Base-by-base conservation (phyloP, 176 grass and related monocot species). In the Musa schizocarpa region DNA sequence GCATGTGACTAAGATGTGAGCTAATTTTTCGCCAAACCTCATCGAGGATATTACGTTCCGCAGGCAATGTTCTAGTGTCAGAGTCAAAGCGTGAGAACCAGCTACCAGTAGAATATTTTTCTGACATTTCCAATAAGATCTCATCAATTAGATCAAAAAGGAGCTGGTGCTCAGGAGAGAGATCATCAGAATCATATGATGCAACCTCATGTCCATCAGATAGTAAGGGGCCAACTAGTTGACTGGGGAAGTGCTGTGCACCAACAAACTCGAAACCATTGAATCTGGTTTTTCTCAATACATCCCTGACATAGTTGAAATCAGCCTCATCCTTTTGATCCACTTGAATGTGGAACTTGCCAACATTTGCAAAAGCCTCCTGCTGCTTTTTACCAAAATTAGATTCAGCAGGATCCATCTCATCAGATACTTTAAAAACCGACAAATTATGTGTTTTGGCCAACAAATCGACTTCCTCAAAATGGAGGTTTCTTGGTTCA, bases 401-500 rank as follows among this genome's bases (percentile, higher is more conserved):
- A 19, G 21, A 19, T 34, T 43, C 11, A 74, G 21, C 8, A 52
- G 12, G 54, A 69, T 67, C 52, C 19, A 29, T 25, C 65, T 12
- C 21, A 50, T 50, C 43, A 79, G 65, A 57, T 17, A 29, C 51
- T 24, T 76, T 54, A 52, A 53, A 14, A 55, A 48, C 22, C 19
- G 63, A 73, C 13, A 27, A 25, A 24, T 53, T 16, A 13, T 25
- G 21, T 53, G 10, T 68, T 17, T 2, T 77, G 54, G 50, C 9
- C 66, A 65, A 80, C 77, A 66, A 10, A 53, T 71, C 76, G 1
- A 7, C 12, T 13, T 82, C 76, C 50, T 61, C 64, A 26, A 82
- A 71, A 78, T 84, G 52, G 56, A 78, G 63, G 64, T 52, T 89
- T 82, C 58, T 76, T 78, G 77, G 19, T 0, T 29, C 73, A 19